Conservation (phyloP, 257 asterid species). For the Solanum chmielewskii region DNA sequence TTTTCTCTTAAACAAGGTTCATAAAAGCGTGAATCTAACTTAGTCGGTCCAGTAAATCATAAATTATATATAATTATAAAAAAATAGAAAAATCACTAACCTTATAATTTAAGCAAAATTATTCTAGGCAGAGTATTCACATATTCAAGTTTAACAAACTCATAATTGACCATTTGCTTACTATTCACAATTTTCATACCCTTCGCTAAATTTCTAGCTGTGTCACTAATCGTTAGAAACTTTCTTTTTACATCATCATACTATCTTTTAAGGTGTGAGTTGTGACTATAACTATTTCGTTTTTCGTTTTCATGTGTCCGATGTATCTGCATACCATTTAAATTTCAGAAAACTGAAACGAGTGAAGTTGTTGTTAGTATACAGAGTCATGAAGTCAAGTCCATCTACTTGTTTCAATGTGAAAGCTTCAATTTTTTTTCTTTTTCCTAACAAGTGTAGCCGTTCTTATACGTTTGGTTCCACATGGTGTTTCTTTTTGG, state of each 20-base stretch:
- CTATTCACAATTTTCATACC: too few species aligned
- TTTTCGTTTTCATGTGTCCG: not conserved
- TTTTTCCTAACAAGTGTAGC: not conserved
- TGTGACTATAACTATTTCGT: not conserved
- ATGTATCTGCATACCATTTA: not conserved
- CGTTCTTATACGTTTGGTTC: not conserved
- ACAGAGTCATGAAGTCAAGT: not conserved
- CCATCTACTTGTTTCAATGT: not conserved
- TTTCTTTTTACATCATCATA: not conserved
- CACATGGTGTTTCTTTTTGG: not conserved
- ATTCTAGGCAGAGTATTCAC: not conserved
- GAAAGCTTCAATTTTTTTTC: not conserved
- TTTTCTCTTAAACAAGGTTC: too few species aligned
- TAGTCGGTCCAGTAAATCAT: not conserved
- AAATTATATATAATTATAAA: too few species aligned
- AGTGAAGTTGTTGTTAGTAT: not conserved
- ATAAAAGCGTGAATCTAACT: too few species aligned
- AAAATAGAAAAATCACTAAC: too few species aligned
- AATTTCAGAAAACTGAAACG: not conserved
- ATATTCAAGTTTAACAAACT: not conserved
- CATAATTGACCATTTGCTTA: not conserved
- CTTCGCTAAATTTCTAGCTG: too few species aligned
- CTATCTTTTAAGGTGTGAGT: not conserved
- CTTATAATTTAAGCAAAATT: too few species aligned
- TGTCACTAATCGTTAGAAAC: not conserved